Base-by-base conservation (phyloP, 805 yeast species). In the Monosporozyma yasuniensis region DNA sequence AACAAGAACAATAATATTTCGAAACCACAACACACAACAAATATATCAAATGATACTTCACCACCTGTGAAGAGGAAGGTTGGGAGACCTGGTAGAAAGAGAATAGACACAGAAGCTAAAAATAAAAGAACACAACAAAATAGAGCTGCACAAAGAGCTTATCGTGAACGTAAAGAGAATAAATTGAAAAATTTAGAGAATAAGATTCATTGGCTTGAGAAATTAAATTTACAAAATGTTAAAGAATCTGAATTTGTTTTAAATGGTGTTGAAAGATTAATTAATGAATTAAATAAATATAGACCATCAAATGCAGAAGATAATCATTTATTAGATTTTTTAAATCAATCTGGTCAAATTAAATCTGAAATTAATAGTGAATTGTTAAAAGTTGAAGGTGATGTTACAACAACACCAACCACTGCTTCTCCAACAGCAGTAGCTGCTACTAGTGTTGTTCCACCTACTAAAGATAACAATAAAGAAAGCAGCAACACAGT, bases 91-190 rank as follows among this genome's bases (percentile, higher is more conserved):
- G 96, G 96, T 2, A 76, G 96, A 52, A 89, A 87, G 71, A 90
- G 87, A 0, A 71, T 84, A 47, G 76, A 83, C 8, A 76, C 78
- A 18, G 95, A 88, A 57, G 90, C 95, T 8, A 88, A 84, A 63
- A 81, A 80, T 60, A 91, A 87, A 73, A 75, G 99, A 58, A 88
- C 96, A 14, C 97, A 97, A 2, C 98, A 93, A 70, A 91, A 93
- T 67, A 77, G 98, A 60, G 97, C 97, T 3, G 98, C 98, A n/a
- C 99, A 93, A 69, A 75, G 98, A 49, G 98, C 98, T 6, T 91
- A 88, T 69, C 75, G 98, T 50, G 98, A 93, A 68, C 79, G 98
- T 53, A 91, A 91, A 66, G 98, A 91, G 66, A 76, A 75, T 47
- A 87, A 86, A 61, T 78, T 93, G 81, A 79, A 80, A 61, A 96